Evolutionary conservation across 768 basidiomycete genomes (phyloP).

Genomic region (Boletus vinaceobasis): DNA sequence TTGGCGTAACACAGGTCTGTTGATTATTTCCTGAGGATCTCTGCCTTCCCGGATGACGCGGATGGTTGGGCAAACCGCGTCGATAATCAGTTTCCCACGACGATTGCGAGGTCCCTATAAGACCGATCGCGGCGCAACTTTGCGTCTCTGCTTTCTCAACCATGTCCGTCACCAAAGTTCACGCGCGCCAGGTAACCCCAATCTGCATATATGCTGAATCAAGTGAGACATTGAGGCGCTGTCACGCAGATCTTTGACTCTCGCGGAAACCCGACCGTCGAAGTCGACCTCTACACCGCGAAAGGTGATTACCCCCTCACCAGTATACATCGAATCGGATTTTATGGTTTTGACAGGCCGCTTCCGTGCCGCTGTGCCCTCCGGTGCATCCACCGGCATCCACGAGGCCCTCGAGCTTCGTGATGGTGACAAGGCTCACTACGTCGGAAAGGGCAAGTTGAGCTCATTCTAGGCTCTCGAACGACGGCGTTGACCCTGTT

Average conservation of each 20-base stretch:
- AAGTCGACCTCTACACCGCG: slow-evolving; percentile 83
- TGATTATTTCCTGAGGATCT: slow-evolving; percentile 13
- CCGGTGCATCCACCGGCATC: slow-evolving; percentile 96
- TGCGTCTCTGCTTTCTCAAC: slow-evolving; percentile 32
- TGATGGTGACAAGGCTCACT: slow-evolving; percentile 89
- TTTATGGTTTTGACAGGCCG: slow-evolving; percentile 52
- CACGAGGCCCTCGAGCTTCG: slow-evolving; percentile 99
- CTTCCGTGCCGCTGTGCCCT: slow-evolving; percentile 93
- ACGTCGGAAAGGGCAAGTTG: slow-evolving; percentile 88
- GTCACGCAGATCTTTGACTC: slow-evolving; percentile 91
- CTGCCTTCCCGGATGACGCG: background rate
- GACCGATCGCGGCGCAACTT: slow-evolving; percentile 9
- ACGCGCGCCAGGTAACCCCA: slow-evolving; percentile 80
- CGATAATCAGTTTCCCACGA: slow-evolving; percentile 39
- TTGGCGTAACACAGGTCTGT: background rate
- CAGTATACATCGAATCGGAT: slow-evolving; percentile 6
- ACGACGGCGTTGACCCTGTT: background rate
- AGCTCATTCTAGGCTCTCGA: background rate
- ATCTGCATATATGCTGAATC: background rate
- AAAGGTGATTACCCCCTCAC: slow-evolving; percentile 56
- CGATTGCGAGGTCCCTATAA: slow-evolving; percentile 21
- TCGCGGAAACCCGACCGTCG: slow-evolving; percentile 96
- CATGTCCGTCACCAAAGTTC: slow-evolving; percentile 92
- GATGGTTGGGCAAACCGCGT: background rate
- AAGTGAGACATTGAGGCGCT: slow-evolving; percentile 9